Base-by-base conservation (phyloP, 768 basidiomycete genomes). In the Suillus subaureus region DNA sequence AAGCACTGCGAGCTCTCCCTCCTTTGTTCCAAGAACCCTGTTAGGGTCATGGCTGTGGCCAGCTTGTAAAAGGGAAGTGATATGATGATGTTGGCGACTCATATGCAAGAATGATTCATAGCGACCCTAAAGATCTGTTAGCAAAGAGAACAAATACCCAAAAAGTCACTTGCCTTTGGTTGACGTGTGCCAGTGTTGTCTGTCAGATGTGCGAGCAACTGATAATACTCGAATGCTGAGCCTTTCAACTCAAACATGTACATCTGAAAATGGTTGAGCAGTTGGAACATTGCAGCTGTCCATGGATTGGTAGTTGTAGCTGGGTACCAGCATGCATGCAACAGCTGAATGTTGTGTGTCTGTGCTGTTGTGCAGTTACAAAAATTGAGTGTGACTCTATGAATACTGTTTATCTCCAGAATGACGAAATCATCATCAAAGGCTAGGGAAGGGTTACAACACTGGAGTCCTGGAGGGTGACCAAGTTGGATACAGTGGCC, bases 241-340 rank as follows among this genome's bases (percentile, higher is more conserved):
- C 67, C 55, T 64, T 79, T 77, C 0, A 70, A 75, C 37, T 70
- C 70, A 49, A 77, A 77, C 2, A 70, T 70, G 0, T 77, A 69
- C 0, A 75, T 58, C 35, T 77, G 70, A 52, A 75, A 76, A 11
- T 47, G 56, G 5, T 75, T 60, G 1, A 79, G 69, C 7, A 75
- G 57, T 0, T 35, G 28, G 51, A 78, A 72, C 3, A 75, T 74
- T 6, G 76, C 74, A 11, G 71, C 72, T 0, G 75, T 72, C 51
- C 70, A 69, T 1, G 75, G 76, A 9, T 66, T 26, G 12, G 55
- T 63, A 12, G 67, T 58, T 0, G 77, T 69, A 2, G 68, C 47
- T 9, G 68, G 66, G 49, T 67, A 65, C 64, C n/a, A 63, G 5
- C 69, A 26, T 6, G 63, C 55, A 7, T 37, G 66, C 12, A 69